Evolutionary conservation across 495 filamentous ascomycete species (phyloP), one percentile per base, ranked within the genome.

Genomic region (Penicillium riverlandense): DNA sequence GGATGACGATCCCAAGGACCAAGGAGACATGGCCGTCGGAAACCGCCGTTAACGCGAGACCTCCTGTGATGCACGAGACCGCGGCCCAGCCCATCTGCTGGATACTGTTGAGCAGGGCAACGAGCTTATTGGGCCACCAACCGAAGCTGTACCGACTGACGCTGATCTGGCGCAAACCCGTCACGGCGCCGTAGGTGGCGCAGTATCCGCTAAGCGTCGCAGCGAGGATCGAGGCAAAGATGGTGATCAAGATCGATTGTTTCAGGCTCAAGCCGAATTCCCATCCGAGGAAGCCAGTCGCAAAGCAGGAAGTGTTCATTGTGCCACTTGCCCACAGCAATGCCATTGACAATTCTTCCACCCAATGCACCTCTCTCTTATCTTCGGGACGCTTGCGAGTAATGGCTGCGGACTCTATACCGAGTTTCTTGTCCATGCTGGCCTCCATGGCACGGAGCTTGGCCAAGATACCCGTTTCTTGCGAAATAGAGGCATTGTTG

Each of bases 71-170:
- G 22, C 22, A 22, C 22, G 22, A 22, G 22, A 22, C 22, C 2
- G 22, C 22, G 4, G 22, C 22, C 71, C 73, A 80, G 11, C 76
- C 76, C 8, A 76, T 47, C 45, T 75, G 63, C 33, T 69, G 59
- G 35, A 74, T 58, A 7, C 70, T 62, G 43, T 78, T 79, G 40
- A 78, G 65, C 5, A 69, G 50, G 14, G 74, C 73, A 39, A 76
- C 69, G 2, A 70, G 42, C 39, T 73, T 74, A 36, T 69, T 59
- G 1, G 74, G 71, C 47, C 66, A 78, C 68, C 71, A 81, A 15
- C 76, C 78, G 39, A 81, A 69, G 52, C 68, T 72, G 54, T 77
- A 79, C 7, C 76, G 69, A 34, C 69, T 63, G 35, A 78, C 70
- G 14, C 70, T 70, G 48, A 77, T 70, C 48, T 77, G 70, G 35